Evolutionary conservation across 345 rosid species (phyloP).

Genomic region (Eucalyptus sp.): DNA sequence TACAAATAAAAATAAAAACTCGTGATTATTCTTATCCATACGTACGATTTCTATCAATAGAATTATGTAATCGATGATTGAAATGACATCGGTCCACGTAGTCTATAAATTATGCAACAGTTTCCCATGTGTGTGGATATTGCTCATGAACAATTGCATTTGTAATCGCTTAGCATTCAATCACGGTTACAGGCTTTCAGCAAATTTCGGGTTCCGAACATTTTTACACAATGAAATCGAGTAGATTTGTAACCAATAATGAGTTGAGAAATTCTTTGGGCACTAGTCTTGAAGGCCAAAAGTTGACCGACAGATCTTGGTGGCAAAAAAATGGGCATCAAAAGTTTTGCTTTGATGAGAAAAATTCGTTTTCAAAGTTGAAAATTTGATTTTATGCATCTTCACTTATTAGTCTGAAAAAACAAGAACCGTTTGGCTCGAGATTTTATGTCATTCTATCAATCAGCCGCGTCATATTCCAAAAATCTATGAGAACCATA

Average conservation of each 20-base stretch:
- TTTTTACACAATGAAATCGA: neutral
- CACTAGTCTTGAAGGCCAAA: neutral
- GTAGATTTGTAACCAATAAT: neutral
- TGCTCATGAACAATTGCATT: neutral
- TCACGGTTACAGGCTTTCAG: neutral
- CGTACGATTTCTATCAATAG: fast-evolving
- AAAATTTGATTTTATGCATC: neutral
- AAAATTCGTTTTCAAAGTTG: neutral
- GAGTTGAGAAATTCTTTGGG: neutral
- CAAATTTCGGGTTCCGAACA: neutral
- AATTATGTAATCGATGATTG: neutral
- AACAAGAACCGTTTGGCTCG: neutral
- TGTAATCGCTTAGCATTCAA: neutral
- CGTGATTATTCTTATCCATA: neutral
- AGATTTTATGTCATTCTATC: neutral
- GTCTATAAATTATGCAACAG: neutral
- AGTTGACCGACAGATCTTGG: neutral
- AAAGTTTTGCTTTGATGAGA: neutral
- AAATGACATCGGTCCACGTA: neutral
- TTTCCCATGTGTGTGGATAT: neutral
- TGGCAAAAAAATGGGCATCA: neutral
- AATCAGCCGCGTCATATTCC: neutral
- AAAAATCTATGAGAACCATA: neutral
- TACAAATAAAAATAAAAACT: neutral
- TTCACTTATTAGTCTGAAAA: neutral